A percentile compares a stretch with the other conserved stretches of the same genome.
Evolutionary conservation across 768 basidiomycete species (phyloP).

Genomic region (Crassisporium funariophilum): DNA sequence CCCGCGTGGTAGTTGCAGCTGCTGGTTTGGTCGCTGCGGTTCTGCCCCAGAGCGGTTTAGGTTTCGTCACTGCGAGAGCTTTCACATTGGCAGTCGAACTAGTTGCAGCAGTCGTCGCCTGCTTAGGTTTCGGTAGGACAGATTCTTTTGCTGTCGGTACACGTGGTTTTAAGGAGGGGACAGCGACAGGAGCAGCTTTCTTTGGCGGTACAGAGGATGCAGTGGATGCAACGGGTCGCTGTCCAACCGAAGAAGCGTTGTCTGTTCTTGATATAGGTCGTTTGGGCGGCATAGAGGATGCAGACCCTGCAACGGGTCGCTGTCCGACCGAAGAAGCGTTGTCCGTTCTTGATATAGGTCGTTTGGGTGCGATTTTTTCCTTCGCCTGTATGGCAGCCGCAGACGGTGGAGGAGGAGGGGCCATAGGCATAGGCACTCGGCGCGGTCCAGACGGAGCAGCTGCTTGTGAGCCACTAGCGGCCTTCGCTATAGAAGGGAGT

Average conservation of each 20-base stretch:
- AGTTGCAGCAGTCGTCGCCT: slow-evolving; percentile 1
- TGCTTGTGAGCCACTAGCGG: slow-evolving; percentile 10
- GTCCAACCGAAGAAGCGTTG: slow-evolving; percentile 11
- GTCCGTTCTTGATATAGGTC: slow-evolving; percentile 16
- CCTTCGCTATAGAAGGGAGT: slow-evolving; percentile 21
- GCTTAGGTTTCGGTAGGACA: background rate
- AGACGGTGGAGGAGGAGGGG: slow-evolving; percentile 17
- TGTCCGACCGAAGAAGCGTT: slow-evolving; percentile 12
- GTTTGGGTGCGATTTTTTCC: slow-evolving; percentile 15
- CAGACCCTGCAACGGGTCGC: slow-evolving; percentile 11
- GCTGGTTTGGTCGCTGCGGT: slow-evolving; percentile 14
- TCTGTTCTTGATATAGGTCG: slow-evolving; percentile 18
- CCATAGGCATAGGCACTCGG: slow-evolving; percentile 24
- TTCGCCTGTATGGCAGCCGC: slow-evolving; percentile 14
- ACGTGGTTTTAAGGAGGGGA: slow-evolving; percentile 13
- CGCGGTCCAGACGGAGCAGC: slow-evolving; percentile 24
- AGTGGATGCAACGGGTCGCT: slow-evolving; percentile 11
- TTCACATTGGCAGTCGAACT: slow-evolving; percentile 6
- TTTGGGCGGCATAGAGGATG: slow-evolving; percentile 21
- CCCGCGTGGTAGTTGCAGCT: slow-evolving; percentile 11
- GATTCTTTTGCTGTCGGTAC: slow-evolving; percentile 2
- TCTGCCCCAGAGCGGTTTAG: slow-evolving; percentile 26
- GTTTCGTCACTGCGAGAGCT: slow-evolving; percentile 17
- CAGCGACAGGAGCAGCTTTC: slow-evolving; percentile 8
- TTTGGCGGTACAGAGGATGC: slow-evolving; percentile 22